Evolutionary conservation across 2,329 filamentous ascomycete genomes (phyloP).

Genomic region (Elsinoe fawcettii): DNA sequence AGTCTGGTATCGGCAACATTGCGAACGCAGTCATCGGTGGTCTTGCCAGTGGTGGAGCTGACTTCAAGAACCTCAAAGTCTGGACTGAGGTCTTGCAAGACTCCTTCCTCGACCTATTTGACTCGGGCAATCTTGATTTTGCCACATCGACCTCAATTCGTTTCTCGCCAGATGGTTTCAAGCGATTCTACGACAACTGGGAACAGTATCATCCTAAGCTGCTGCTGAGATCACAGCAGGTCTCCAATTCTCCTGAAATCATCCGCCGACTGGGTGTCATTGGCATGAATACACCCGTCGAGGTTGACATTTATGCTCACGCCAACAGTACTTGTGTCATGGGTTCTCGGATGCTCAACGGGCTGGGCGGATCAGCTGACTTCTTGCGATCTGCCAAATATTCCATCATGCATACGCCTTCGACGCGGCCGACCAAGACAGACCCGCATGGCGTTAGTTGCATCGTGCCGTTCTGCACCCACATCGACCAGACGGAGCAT

Average conservation of each 20-base stretch:
- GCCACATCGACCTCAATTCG: conserved; percentile 84
- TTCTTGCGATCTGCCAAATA: conserved; percentile 75
- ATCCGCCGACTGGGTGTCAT: conserved; percentile 81
- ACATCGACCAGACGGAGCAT: conserved; percentile 88
- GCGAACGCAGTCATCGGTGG: conserved; percentile 87
- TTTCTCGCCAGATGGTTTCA: conserved; percentile 84
- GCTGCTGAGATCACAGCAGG: conserved; percentile 76
- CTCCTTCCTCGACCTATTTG: conserved; percentile 87
- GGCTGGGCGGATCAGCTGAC: conserved; percentile 72
- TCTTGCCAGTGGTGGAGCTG: conserved; percentile 60
- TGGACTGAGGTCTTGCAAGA: conserved; percentile 94
- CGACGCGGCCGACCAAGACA: conserved; percentile 68
- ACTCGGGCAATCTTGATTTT: conserved; percentile 79
- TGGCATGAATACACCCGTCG: conserved; percentile 90
- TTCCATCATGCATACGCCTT: conserved; percentile 89
- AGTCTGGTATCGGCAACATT: conserved; percentile 88
- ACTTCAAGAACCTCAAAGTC: conserved; percentile 81
- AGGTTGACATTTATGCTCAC: conserved; percentile 91
- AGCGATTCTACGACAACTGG: conserved; percentile 84
- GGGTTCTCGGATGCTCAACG: conserved; percentile 81
- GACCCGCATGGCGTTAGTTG: conserved; percentile 75
- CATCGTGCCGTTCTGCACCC: conserved; percentile 91
- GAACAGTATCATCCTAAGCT: conserved; percentile 72
- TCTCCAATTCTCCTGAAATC: conserved; percentile 85
- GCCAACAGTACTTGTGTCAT: conserved; percentile 87